Percentiles rank a stretch among this genome's conserved stretches.
These are phyloP conservation scores for Pythium chondricola DNA, from an alignment of 352 stramenopile species.

Conservation along the genomic window DNA sequence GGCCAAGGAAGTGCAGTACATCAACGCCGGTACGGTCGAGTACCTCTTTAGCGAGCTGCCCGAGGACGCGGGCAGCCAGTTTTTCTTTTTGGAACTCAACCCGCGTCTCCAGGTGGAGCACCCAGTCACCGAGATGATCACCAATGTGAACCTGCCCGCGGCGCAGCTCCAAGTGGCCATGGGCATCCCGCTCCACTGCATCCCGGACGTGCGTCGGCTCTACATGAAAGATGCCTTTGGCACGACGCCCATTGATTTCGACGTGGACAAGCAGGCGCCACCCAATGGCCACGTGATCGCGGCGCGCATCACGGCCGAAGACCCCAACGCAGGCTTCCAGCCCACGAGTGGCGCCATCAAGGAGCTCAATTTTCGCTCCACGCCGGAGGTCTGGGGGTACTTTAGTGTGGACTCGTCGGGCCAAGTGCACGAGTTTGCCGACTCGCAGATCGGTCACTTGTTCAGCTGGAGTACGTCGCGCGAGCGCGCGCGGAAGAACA, in stretches of 20 bases:
- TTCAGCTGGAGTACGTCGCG: conserved; percentile 96
- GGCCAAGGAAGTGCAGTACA: conserved; percentile 98
- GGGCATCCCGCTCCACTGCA: conserved; percentile 98
- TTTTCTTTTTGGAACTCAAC: conserved; percentile 99
- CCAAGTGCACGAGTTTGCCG: conserved; percentile 99
- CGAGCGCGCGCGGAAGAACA: conserved; percentile 97
- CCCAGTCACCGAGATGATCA: conserved; percentile 99
- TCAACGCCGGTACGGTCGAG: conserved; percentile 99
- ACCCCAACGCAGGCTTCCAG: conserved; percentile 99
- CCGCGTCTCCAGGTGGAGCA: conserved; percentile 99
- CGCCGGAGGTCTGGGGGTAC: conserved; percentile 99
- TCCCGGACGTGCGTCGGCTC: conserved; percentile 96
- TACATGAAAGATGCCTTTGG: conserved; percentile 95
- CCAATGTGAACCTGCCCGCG: conserved; percentile 95
- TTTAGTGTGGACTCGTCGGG: conserved; percentile 99
- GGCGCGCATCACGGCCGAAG: conserved; percentile 99
- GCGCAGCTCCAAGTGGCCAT: conserved; percentile 98
- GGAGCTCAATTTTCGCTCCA: conserved; percentile 99
- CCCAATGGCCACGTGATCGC: conserved; percentile 96
- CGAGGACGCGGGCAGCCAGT: conserved; percentile 89
- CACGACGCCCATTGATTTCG: conserved; percentile 95
- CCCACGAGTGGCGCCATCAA: conserved; percentile 96
- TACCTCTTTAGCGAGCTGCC: conserved; percentile 97
- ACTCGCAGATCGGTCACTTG: conserved; percentile 99
- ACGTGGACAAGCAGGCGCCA: conserved; percentile 68